Percentiles rank a stretch among this genome's conserved stretches.
These are phyloP conservation scores for Picea engelmannii DNA, from an alignment of 83 land plant genomes.

Conservation along the genomic window DNA sequence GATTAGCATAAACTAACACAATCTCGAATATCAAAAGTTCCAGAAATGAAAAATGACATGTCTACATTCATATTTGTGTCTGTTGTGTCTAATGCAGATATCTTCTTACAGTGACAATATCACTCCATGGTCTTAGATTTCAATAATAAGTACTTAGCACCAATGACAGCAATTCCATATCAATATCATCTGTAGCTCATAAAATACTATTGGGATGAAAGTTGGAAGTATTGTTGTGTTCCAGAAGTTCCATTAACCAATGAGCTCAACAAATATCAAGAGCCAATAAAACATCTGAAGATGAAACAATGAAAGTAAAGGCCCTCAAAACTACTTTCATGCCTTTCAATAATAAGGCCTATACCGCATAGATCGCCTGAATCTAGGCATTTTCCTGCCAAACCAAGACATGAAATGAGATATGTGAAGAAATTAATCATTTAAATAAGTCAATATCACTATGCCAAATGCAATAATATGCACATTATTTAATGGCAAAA, in stretches of 20 bases:
- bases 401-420: not conserved
- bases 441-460: not conserved
- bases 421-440: constrained; percentile 6
- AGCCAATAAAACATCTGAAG: not conserved
- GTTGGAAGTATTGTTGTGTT: too few species aligned
- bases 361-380: constrained; percentile 82
- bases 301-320: not conserved
- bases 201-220: not conserved
- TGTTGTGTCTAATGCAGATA: not conserved
- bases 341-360: constrained; percentile 68
- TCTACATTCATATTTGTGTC: too few species aligned
- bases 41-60: too few species aligned
- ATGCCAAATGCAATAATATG: constrained; percentile 3
- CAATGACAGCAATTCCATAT: not conserved
- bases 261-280: not conserved
- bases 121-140: not conserved
- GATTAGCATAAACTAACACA: too few species aligned
- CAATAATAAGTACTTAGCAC: not conserved
- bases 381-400: constrained; percentile 79
- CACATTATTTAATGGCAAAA: not conserved
- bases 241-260: not conserved
- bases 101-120: not conserved
- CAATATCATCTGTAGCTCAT: not conserved
- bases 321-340: not conserved
- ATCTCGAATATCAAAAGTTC: too few species aligned